These are phyloP conservation scores for Bipolaris zeicola DNA, from an alignment of 2,329 filamentous ascomycete genomes.

Conservation along the genomic window DNA sequence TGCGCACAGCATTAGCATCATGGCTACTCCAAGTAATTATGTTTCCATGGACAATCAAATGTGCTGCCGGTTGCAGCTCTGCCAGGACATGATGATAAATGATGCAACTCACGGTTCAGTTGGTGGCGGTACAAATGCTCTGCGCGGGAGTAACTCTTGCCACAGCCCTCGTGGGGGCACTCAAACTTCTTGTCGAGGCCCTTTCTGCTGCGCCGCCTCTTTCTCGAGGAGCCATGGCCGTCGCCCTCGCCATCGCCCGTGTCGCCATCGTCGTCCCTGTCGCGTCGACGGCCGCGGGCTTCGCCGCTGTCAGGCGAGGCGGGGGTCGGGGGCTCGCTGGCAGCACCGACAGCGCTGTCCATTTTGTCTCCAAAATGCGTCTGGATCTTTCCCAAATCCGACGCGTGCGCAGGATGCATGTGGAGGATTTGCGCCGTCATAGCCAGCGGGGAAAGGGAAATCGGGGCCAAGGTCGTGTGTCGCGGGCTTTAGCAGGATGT, in stretches of 20 bases:
- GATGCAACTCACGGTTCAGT: constrained; percentile 74
- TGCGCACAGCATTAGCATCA: constrained; percentile 44
- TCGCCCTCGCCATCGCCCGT: constrained; percentile 37
- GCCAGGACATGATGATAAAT: not conserved
- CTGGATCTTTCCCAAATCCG: constrained; percentile 44
- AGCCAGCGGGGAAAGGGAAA: constrained; percentile 22
- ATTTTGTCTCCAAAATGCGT: constrained; percentile 44
- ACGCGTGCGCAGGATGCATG: constrained; percentile 46
- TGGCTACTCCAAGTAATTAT: not conserved
- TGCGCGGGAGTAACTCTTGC: constrained; percentile 94
- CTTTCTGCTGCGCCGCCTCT: constrained; percentile 75
- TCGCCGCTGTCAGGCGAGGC: constrained; percentile 45
- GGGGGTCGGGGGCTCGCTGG: constrained; percentile 39
- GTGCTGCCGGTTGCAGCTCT: not conserved
- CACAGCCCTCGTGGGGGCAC: constrained; percentile 84
- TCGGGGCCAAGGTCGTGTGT: constrained; percentile 12
- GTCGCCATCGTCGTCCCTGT: constrained; percentile 39
- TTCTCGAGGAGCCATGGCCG: constrained; percentile 47
- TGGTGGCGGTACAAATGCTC: constrained; percentile 97
- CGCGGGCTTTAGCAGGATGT: constrained; percentile 11
- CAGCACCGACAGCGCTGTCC: constrained; percentile 35
- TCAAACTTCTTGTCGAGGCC: constrained; percentile 72
- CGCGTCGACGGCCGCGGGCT: constrained; percentile 46
- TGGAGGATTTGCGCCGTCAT: constrained; percentile 49
- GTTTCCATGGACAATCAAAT: not conserved